phyloP scores from a whole-genome alignment of 495 filamentous ascomycete genomes.

The Aspergillus indologenus region DNA sequence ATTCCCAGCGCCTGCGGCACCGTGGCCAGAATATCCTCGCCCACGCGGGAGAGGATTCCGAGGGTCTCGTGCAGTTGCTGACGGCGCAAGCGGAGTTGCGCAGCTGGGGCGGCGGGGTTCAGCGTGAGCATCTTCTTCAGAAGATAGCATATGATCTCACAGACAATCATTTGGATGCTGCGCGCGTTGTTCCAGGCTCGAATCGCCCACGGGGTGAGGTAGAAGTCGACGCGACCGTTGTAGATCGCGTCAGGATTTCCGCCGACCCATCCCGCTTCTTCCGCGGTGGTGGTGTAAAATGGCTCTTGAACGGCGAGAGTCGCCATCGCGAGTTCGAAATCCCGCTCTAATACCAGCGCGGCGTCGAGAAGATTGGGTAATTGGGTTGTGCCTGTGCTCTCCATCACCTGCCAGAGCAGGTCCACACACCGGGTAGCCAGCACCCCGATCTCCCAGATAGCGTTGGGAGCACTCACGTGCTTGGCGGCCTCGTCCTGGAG shows the following conservation, averaged over 20 bases:
- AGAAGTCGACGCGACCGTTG: constrained; percentile 24
- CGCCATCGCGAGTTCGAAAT: constrained; percentile 15
- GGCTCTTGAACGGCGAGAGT: constrained; percentile 25
- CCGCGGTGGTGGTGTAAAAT: constrained; percentile 15
- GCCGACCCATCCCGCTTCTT: not conserved
- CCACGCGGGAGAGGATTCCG: constrained; percentile 29
- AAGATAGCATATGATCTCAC: constrained; percentile 20
- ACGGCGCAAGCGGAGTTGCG: constrained; percentile 17
- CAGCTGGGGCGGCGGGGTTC: constrained; percentile 7
- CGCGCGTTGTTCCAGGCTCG: constrained; percentile 30
- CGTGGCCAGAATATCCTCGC: constrained; percentile 44
- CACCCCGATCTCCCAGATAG: constrained; percentile 24
- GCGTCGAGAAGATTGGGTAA: constrained; percentile 22
- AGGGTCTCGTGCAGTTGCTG: constrained; percentile 26
- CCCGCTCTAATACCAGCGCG: constrained; percentile 15
- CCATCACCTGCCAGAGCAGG: constrained; percentile 13
- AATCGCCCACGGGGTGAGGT: constrained; percentile 23
- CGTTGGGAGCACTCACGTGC: constrained; percentile 16
- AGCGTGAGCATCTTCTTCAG: constrained; percentile 17
- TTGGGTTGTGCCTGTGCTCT: constrained; percentile 6
- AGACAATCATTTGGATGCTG: constrained; percentile 24
- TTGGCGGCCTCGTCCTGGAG: constrained; percentile 29
- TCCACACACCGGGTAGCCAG: constrained; percentile 21
- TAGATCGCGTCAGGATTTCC: constrained; percentile 18
- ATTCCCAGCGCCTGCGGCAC: constrained; percentile 40